phyloP scores from a whole-genome alignment of 2,329 filamentous ascomycete species.

The Trichoderma koningii region DNA sequence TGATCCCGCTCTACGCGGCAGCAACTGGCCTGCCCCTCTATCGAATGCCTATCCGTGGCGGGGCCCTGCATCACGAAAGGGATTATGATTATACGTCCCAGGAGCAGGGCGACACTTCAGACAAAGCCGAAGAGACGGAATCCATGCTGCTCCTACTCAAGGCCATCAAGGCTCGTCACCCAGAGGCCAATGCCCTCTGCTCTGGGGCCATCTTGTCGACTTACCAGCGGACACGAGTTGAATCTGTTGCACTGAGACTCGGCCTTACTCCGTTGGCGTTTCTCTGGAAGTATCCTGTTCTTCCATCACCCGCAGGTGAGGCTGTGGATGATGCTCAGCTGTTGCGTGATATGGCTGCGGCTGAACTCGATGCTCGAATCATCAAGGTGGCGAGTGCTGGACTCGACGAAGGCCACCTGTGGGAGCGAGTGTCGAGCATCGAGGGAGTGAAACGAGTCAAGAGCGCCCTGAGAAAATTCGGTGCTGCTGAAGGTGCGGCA shows the following conservation, averaged over 20 bases:
- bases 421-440: slow-evolving; percentile 71
- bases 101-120: slow-evolving; percentile 30
- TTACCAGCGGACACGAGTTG: slow-evolving; percentile 94
- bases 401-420: slow-evolving; percentile 77
- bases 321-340: slow-evolving; percentile 56
- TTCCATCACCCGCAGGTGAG: slow-evolving; percentile 54
- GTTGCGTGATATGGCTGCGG: slow-evolving; percentile 76
- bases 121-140: slow-evolving; percentile 78
- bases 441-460: slow-evolving; percentile 51
- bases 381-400: slow-evolving; percentile 94
- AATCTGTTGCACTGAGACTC: slow-evolving; percentile 85
- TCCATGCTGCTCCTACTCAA: slow-evolving; percentile 76
- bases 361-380: slow-evolving; percentile 82
- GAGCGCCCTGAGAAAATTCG: slow-evolving; percentile 66
- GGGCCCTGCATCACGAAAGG: slow-evolving; percentile 67
- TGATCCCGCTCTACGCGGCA: slow-evolving; percentile 80
- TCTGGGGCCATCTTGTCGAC: slow-evolving; percentile 92
- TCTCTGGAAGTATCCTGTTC: slow-evolving; percentile 84
- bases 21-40: slow-evolving; percentile 84
- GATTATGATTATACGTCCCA: slow-evolving; percentile 59
- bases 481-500: slow-evolving; percentile 67
- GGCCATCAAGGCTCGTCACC: slow-evolving; percentile 67
- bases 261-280: slow-evolving; percentile 80
- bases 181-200: slow-evolving; percentile 80
- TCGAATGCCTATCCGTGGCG: slow-evolving; percentile 72